A percentile compares a stretch with the other conserved stretches of the same genome.
Conservation (phyloP, 1,139 yeast species). For the Magnusiomyces suaveolens region DNA sequence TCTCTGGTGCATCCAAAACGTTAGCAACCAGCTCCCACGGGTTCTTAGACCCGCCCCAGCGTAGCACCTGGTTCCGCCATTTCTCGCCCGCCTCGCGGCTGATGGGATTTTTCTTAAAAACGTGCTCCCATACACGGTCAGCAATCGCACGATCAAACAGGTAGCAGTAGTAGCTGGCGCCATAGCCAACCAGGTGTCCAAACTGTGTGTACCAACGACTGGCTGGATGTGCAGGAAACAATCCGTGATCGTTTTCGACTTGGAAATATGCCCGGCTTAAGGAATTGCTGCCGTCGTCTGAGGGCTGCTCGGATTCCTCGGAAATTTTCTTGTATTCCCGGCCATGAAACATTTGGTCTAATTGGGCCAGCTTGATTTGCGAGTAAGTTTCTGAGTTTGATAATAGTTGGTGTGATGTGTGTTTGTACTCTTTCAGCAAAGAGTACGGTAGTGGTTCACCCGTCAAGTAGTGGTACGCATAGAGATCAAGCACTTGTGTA, state of each 20-base stretch:
- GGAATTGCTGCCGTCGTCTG: constrained; percentile 42
- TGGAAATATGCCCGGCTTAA: constrained; percentile 48
- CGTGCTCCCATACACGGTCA: constrained; percentile 65
- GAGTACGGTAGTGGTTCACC: constrained; percentile 48
- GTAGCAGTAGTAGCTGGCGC: constrained; percentile 89
- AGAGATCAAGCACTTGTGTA: constrained; percentile 58
- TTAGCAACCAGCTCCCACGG: constrained; percentile 85
- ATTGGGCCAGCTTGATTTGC: constrained; percentile 80
- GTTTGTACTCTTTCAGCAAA: constrained; percentile 21
- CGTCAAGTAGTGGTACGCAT: constrained; percentile 68
- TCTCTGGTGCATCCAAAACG: constrained; percentile 53
- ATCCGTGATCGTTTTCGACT: constrained; percentile 42
- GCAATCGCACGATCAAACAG: constrained; percentile 90
- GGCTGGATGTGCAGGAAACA: constrained; percentile 33
- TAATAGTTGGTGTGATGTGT: constrained; percentile 45
- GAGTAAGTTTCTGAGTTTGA: constrained; percentile 70
- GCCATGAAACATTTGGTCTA: constrained; percentile 71
- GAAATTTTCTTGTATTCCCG: constrained; percentile 1
- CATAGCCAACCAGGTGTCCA: constrained; percentile 89
- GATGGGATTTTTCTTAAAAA: constrained; percentile 57
- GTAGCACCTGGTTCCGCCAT: constrained; percentile 59
- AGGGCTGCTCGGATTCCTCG: no score
- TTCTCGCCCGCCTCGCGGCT: constrained; percentile 63
- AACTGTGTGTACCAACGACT: constrained; percentile 92
- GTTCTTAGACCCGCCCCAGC: constrained; percentile 91